phyloP scores from a whole-genome alignment of 2,329 filamentous ascomycete genomes.

The Penicillium sp. region DNA sequence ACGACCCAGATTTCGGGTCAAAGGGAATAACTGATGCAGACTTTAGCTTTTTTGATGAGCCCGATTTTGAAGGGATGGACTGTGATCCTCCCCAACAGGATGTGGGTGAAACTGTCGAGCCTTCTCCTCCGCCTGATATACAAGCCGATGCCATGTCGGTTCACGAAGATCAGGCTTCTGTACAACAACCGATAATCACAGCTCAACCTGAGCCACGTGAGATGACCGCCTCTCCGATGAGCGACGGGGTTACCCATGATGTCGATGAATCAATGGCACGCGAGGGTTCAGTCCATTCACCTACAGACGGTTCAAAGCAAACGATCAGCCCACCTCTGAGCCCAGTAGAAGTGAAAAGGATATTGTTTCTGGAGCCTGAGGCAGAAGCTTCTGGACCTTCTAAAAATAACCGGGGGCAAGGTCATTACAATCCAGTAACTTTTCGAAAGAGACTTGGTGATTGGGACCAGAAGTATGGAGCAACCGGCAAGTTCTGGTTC shows the following conservation, averaged over 20 bases:
- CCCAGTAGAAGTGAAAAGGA: slow-evolving; percentile 43
- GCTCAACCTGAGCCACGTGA: neutral
- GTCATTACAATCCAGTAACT: slow-evolving; percentile 50
- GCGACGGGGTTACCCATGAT: neutral
- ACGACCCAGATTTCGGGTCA: slow-evolving; percentile 52
- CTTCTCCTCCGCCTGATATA: slow-evolving; percentile 10
- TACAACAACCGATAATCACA: neutral
- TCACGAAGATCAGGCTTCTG: slow-evolving; percentile 4
- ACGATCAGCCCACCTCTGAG: slow-evolving; percentile 42
- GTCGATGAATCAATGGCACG: slow-evolving; percentile 6
- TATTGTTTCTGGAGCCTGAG: slow-evolving; percentile 39
- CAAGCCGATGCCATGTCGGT: slow-evolving; percentile 10
- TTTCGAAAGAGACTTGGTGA: slow-evolving; percentile 50
- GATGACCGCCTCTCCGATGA: neutral
- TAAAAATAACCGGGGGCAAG: slow-evolving; percentile 29
- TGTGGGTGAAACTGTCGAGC: slow-evolving; percentile 15
- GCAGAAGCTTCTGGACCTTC: slow-evolving; percentile 3
- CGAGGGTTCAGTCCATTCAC: slow-evolving; percentile 10
- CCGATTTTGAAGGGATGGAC: slow-evolving; percentile 35
- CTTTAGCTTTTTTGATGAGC: slow-evolving; percentile 63
- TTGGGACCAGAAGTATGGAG: slow-evolving; percentile 53
- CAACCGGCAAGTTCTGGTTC: slow-evolving; percentile 47
- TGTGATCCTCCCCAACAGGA: slow-evolving; percentile 15
- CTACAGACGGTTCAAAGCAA: slow-evolving; percentile 23
- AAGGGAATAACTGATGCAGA: slow-evolving; percentile 59